These are phyloP conservation scores for Diutina neorugosa DNA, from an alignment of 1,139 yeast genomes.

Conservation along the genomic window DNA sequence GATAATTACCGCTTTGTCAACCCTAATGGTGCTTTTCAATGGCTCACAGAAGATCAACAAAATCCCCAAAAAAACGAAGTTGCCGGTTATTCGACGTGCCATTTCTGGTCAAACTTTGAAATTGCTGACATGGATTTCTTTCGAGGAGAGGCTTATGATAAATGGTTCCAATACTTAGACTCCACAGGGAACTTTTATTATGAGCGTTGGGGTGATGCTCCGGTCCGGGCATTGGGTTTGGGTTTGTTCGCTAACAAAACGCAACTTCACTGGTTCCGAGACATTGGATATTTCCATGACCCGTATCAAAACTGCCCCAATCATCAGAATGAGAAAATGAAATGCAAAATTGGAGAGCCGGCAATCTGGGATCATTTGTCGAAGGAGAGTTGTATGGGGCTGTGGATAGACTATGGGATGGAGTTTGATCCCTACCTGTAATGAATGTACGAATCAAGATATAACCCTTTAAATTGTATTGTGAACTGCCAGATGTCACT, in stretches of 20 bases:
- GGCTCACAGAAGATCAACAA: conserved; percentile 58
- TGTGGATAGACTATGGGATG: conserved; percentile 58
- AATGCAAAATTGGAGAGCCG: conserved; percentile 34
- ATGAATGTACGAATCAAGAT: background rate
- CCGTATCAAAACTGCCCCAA: conserved; percentile 73
- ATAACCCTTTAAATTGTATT: background rate
- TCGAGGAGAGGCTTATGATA: conserved; percentile 50
- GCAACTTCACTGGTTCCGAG: conserved; percentile 79
- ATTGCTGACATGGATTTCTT: conserved; percentile 74
- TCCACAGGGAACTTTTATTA: conserved; percentile 68
- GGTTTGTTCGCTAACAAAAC: conserved; percentile 61
- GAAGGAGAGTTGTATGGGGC: conserved; percentile 62
- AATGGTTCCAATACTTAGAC: conserved; percentile 57
- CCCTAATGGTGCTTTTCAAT: conserved; percentile 48
- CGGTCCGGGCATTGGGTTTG: conserved; percentile 69
- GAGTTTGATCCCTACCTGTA: conserved; percentile 7
- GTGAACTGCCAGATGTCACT: too few species aligned
- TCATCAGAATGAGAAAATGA: conserved; percentile 13
- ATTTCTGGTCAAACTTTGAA: conserved; percentile 83
- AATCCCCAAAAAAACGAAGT: conserved; percentile 39
- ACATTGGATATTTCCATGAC: conserved; percentile 64
- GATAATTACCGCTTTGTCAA: conserved; percentile 54
- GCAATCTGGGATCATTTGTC: conserved; percentile 29
- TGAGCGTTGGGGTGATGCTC: conserved; percentile 92
- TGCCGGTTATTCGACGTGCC: conserved; percentile 76